These are phyloP conservation scores for Blastobotrys illinoisensis DNA, from an alignment of 1,139 yeast species.

Conservation along the genomic window DNA sequence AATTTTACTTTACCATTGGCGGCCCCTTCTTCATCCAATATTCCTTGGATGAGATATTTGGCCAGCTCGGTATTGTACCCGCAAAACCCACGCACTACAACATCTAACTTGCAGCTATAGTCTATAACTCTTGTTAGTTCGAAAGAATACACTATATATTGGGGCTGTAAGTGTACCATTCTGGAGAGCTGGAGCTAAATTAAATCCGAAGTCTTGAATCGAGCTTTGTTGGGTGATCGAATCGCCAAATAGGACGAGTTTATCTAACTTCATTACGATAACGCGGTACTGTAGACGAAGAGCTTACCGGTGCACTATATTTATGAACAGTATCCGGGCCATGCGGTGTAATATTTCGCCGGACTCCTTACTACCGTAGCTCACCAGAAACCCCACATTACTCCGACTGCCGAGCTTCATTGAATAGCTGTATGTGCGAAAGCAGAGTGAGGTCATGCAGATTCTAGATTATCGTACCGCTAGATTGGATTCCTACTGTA, in stretches of 20 bases:
- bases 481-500: too few relatives aligned
- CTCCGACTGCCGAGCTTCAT: too few relatives aligned
- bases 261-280: constrained; percentile 22
- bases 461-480: too few relatives aligned
- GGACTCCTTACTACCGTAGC: too few relatives aligned
- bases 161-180: constrained; percentile 13
- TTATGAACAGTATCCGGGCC: too few relatives aligned
- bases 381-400: too few relatives aligned
- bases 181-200: constrained; percentile 44
- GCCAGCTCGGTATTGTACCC: constrained; percentile 52
- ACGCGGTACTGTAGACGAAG: neutral
- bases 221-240: constrained; percentile 50
- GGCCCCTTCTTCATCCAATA: constrained; percentile 14
- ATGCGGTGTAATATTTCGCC: too few relatives aligned
- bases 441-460: too few relatives aligned
- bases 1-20: constrained; percentile 11
- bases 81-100: constrained; percentile 51
- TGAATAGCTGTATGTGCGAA: too few relatives aligned
- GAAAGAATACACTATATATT: neutral
- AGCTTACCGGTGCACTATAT: too few relatives aligned
- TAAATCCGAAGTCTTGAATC: constrained; percentile 35
- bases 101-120: constrained; percentile 47
- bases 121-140: neutral
- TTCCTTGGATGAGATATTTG: constrained; percentile 14
- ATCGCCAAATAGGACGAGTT: constrained; percentile 54